Percentiles rank a stretch among this genome's conserved stretches.
These are phyloP conservation scores for Gossypium aridum DNA, from an alignment of 441 rosid genomes.

Conservation along the genomic window DNA sequence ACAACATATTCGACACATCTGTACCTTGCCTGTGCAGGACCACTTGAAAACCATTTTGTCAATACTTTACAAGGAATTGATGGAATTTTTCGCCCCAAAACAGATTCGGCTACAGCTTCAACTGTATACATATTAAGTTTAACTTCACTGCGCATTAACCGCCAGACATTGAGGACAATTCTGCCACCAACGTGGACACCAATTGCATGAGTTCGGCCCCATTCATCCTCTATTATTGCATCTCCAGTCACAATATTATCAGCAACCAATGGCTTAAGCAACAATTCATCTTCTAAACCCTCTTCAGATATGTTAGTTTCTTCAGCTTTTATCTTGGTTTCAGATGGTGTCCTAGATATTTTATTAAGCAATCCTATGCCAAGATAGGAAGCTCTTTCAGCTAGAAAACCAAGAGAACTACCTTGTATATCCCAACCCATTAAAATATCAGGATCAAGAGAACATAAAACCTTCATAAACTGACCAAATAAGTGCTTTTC, in stretches of 20 bases:
- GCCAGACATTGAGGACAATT: slow-evolving; percentile 89
- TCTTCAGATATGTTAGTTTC: slow-evolving; percentile 31
- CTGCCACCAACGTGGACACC: slow-evolving; percentile 98
- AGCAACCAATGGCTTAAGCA: slow-evolving; percentile 32
- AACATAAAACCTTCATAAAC: slow-evolving; percentile 45
- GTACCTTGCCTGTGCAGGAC: slow-evolving; percentile 76
- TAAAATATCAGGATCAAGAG: slow-evolving; percentile 79
- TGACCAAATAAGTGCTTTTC: slow-evolving; percentile 60
- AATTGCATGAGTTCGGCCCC: slow-evolving; percentile 98
- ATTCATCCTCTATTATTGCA: slow-evolving; percentile 80
- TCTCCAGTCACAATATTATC: slow-evolving; percentile 42
- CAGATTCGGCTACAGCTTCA: slow-evolving; percentile 86
- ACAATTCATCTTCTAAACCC: slow-evolving; percentile 28
- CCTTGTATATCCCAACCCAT: slow-evolving; percentile 98
- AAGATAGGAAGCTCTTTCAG: slow-evolving; percentile 94
- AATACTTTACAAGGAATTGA: slow-evolving; percentile 58
- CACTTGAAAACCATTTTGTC: slow-evolving; percentile 79
- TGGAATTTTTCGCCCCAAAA: slow-evolving; percentile 79
- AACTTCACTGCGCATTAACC: slow-evolving; percentile 83
- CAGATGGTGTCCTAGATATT: slow-evolving; percentile 68
- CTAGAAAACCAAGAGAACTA: slow-evolving; percentile 90
- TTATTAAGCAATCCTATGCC: slow-evolving; percentile 78
- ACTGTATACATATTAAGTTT: slow-evolving; percentile 80
- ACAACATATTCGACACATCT: slow-evolving; percentile 75
- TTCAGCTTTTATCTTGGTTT: slow-evolving; percentile 26